Percentiles rank a stretch among this genome's conserved stretches.
Evolutionary conservation across 805 yeast genomes (phyloP).

Genomic region (Candida methanosorbosa): DNA sequence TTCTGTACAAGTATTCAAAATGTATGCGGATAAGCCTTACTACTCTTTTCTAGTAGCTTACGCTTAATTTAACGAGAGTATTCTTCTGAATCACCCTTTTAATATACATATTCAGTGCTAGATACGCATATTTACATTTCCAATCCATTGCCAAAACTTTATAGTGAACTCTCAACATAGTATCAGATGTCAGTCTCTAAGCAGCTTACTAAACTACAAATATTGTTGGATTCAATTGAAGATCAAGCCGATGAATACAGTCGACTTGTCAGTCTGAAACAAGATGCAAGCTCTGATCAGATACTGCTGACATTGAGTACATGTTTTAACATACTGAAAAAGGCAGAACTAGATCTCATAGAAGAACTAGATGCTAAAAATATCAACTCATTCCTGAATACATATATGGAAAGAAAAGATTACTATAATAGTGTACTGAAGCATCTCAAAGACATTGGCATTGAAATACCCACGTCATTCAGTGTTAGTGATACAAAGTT

Average conservation of each 20-base stretch:
- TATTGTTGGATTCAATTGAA: neutral
- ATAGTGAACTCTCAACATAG: no score
- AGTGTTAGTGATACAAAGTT: neutral
- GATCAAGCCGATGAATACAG: conserved; percentile 1
- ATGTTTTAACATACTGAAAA: conserved; percentile 8
- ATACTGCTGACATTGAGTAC: neutral
- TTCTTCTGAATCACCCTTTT: no score
- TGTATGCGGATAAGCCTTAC: no score
- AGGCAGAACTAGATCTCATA: conserved; percentile 8
- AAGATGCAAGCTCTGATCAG: neutral
- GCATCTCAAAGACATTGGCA: neutral
- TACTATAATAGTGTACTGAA: neutral
- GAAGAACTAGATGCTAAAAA: neutral
- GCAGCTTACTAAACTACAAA: neutral
- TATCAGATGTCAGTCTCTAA: neutral
- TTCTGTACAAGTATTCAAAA: no score
- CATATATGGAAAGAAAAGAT: neutral
- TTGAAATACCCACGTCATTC: neutral
- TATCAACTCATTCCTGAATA: neutral
- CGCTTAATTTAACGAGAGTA: no score
- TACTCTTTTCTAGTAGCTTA: no score
- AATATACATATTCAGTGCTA: no score
- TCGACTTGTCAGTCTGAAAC: neutral
- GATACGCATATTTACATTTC: no score
- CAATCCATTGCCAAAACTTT: no score